Evolutionary conservation across 2,329 filamentous ascomycete species (phyloP).

Genomic region (Xylariaceae sp.): DNA sequence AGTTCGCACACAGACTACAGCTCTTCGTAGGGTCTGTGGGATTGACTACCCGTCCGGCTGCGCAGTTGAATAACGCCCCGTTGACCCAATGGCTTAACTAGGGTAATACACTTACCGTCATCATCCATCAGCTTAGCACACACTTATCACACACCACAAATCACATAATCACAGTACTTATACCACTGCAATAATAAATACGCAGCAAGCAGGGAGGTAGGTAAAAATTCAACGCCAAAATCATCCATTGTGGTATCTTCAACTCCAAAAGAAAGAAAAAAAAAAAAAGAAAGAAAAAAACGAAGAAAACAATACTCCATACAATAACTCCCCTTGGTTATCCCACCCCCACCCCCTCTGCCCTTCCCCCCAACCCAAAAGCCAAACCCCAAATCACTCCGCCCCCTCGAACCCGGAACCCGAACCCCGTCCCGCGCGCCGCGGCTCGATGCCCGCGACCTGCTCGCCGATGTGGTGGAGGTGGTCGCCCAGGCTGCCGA

Average conservation of each 20-base stretch:
- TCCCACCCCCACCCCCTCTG: slow-evolving; percentile 2
- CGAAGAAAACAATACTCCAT: not conserved
- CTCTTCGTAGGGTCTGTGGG: no score
- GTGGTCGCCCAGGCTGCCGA: slow-evolving; percentile 53
- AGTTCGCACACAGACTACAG: no score
- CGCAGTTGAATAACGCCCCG: no score
- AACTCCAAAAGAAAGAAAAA: not conserved
- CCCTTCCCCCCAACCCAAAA: not conserved
- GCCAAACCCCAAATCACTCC: not conserved
- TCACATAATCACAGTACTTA: not conserved
- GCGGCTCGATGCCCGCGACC: slow-evolving; percentile 44
- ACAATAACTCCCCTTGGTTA: not conserved
- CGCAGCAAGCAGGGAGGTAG: no score
- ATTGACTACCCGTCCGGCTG: no score
- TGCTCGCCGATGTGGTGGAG: slow-evolving; percentile 49
- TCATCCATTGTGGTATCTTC: not conserved
- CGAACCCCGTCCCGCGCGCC: slow-evolving; percentile 25
- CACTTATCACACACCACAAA: not conserved
- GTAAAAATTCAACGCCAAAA: no score
- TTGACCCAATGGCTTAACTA: no score
- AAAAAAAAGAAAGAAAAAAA: not conserved
- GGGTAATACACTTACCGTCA: no score
- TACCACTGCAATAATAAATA: no score
- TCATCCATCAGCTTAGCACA: no score
- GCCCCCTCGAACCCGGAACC: slow-evolving; percentile 3